Evolutionary conservation across 768 basidiomycete species (phyloP).

Genomic region (Coprinopsis marcescibilis): DNA sequence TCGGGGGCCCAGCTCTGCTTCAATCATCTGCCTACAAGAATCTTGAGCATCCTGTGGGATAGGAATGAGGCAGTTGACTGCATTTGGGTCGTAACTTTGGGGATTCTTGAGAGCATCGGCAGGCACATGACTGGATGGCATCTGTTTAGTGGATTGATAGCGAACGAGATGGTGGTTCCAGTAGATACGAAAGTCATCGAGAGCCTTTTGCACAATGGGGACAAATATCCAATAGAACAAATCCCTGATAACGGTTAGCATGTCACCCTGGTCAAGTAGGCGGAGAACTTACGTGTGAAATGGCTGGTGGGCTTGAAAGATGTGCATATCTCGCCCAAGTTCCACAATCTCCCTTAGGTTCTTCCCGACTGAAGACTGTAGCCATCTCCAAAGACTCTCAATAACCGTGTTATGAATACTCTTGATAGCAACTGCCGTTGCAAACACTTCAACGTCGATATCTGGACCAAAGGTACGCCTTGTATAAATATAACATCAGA

Average conservation of each 20-base stretch:
- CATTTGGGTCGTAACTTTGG: conserved; percentile 9
- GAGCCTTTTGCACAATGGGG: conserved; percentile 21
- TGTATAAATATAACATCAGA: neutral
- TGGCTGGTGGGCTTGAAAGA: conserved; percentile 13
- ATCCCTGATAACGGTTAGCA: conserved; percentile 12
- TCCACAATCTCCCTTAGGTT: conserved; percentile 19
- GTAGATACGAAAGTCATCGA: conserved; percentile 22
- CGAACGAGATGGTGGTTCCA: conserved; percentile 27
- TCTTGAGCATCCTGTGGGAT: conserved; percentile 12
- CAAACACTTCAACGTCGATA: conserved; percentile 17
- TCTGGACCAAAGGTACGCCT: conserved; percentile 19
- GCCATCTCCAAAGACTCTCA: conserved; percentile 25
- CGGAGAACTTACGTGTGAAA: conserved; percentile 16
- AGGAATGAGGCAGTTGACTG: conserved; percentile 11
- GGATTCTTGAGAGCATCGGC: conserved; percentile 17
- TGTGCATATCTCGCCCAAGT: conserved; percentile 14
- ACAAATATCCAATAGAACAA: conserved; percentile 30
- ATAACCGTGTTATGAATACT: conserved; percentile 26
- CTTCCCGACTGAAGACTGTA: conserved; percentile 13
- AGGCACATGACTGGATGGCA: conserved; percentile 26
- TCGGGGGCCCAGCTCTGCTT: conserved; percentile 14
- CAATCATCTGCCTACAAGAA: conserved; percentile 10
- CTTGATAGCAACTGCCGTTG: conserved; percentile 15
- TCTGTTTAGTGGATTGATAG: conserved; percentile 17
- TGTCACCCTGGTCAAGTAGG: neutral